Conservation (phyloP, 2,329 filamentous ascomycete species). For the Pezicula radicicola region DNA sequence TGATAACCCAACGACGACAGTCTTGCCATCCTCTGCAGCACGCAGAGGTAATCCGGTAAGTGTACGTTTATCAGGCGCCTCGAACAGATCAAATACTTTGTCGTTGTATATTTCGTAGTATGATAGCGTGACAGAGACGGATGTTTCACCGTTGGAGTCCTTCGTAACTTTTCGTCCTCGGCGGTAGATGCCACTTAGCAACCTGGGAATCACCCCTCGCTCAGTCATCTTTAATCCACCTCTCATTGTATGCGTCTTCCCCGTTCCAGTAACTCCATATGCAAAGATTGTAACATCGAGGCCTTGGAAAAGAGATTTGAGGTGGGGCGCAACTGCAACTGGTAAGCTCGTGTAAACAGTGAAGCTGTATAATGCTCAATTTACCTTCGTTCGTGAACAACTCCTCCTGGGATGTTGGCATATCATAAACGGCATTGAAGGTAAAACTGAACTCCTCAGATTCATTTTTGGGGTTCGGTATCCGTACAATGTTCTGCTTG, state of each 20-base stretch:
- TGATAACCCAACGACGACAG: constrained; percentile 79
- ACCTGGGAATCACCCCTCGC: constrained; percentile 80
- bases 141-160: constrained; percentile 68
- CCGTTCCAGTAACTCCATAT: constrained; percentile 89
- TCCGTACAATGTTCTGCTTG: constrained; percentile 70
- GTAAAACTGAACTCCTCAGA: constrained; percentile 89
- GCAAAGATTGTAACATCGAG: constrained; percentile 88
- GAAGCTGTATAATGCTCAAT: constrained; percentile 12
- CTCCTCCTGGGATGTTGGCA: constrained; percentile 75
- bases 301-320: constrained; percentile 89
- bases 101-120: constrained; percentile 99
- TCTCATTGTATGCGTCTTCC: constrained; percentile 95
- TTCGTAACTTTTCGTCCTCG: constrained; percentile 82
- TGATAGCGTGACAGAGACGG: constrained; percentile 72
- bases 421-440: constrained; percentile 91
- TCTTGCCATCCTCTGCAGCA: constrained; percentile 77
- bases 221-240: constrained; percentile 84
- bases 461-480: constrained; percentile 92
- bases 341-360: background rate
- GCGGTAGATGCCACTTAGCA: constrained; percentile 83
- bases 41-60: constrained; percentile 76
- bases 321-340: constrained; percentile 71
- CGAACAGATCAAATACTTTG: constrained; percentile 88
- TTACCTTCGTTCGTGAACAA: constrained; percentile 87
- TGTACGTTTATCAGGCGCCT: constrained; percentile 76